Conservation (phyloP, 1,284 basidiomycete species). For the Agroathelia rolfsii region DNA sequence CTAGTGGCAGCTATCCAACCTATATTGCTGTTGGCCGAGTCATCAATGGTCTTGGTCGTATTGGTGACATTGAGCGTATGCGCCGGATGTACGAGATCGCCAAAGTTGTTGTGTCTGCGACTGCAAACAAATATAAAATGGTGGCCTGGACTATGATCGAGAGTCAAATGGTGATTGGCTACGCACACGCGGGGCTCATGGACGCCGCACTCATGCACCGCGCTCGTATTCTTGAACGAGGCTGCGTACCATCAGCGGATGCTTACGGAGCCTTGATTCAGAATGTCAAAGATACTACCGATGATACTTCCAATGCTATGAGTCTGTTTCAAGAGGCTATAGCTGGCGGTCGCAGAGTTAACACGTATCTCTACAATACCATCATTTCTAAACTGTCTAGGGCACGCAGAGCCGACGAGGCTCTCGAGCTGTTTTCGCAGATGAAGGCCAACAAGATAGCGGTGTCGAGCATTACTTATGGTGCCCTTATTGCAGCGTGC, state of each 20-base stretch:
- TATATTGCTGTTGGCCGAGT: slow-evolving; percentile 51
- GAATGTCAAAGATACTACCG: slow-evolving; percentile 84
- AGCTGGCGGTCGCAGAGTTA: slow-evolving; percentile 59
- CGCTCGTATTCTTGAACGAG: slow-evolving; percentile 68
- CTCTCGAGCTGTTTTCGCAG: slow-evolving; percentile 75
- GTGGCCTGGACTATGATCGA: slow-evolving; percentile 73
- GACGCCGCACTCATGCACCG: slow-evolving; percentile 78
- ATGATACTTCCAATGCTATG: slow-evolving; percentile 83
- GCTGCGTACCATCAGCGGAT: slow-evolving; percentile 73
- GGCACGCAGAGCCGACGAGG: slow-evolving; percentile 84
- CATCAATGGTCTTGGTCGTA: slow-evolving; percentile 60
- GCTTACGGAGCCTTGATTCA: slow-evolving; percentile 88
- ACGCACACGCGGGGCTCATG: slow-evolving; percentile 72
- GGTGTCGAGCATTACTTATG: slow-evolving; percentile 89
- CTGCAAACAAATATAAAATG: slow-evolving; percentile 39
- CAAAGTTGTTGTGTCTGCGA: slow-evolving; percentile 41
- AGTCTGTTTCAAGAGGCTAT: slow-evolving; percentile 78
- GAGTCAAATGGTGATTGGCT: slow-evolving; percentile 80
- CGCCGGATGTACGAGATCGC: slow-evolving; percentile 61
- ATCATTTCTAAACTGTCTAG: slow-evolving; percentile 91
- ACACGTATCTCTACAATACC: slow-evolving; percentile 89
- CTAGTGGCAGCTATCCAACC: slow-evolving; percentile 43
- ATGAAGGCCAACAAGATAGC: slow-evolving; percentile 61
- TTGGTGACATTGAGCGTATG: slow-evolving; percentile 50
- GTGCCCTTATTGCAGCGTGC: slow-evolving; percentile 91